Base-by-base conservation (phyloP, 108 stramenopile species). In the Cyclostephanos tholiformis region DNA sequence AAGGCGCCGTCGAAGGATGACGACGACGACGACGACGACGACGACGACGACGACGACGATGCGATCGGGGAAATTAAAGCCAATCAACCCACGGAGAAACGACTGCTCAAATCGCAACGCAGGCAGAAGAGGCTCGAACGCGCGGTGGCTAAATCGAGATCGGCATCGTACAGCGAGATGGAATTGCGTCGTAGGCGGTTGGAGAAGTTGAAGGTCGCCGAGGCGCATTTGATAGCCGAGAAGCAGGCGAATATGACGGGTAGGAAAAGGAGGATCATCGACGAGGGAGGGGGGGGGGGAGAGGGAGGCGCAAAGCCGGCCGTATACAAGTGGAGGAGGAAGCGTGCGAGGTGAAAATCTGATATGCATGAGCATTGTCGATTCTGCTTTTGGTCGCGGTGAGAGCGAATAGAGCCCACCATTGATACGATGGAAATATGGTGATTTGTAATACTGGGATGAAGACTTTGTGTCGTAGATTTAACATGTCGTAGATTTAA, bases 211-310 rank as follows among this genome's bases (percentile, higher is more conserved):
- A 58, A 87, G 43, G 63, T 56, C 32, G 93, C 95, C 0, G 89
- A 88, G 68, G 86, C 77, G 2, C 89, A 91, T 71, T 72, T 98
- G 73, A 77, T 90, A n/a, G 85, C 84, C 65, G 87, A 98, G 83
- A 91, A 95, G 60, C 71, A 87, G 50, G 80, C 91, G 20, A 67
- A 72, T 14, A 82, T 81, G 71, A 98, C 97, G 78, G 99, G 99
- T 17, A 74, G 93, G 9, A 94, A 93, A 39, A 67, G 71, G 35
- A 79, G 68, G 48, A 76, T 79, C 68, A 71, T 0, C 20, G 23
- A 35, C 20, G 51, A 49, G 77, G 60, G 3, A 78, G 86, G 49
- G 62, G 53, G 22, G 27, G 80, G 80, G 63, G 79, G 61, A 1
- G 82, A 67, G 0, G 83, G 85, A 65, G 80, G 87, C 79, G 90